These are phyloP conservation scores for Spirogloea muscicola DNA, from an alignment of 139 green algal genomes.

Conservation along the genomic window DNA sequence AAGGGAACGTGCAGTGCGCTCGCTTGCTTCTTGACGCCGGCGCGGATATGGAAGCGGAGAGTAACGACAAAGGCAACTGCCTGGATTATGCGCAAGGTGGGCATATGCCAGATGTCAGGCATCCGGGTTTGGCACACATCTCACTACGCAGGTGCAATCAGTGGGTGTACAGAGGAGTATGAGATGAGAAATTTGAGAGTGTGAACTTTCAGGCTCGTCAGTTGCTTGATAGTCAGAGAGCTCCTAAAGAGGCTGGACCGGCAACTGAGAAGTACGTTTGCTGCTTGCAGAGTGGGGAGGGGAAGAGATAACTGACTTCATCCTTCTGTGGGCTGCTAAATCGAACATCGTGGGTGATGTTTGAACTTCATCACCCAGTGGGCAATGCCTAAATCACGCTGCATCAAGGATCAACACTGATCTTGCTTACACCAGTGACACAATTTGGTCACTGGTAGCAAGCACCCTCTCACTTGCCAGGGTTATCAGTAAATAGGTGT, in stretches of 20 bases:
- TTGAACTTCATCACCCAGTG: too few relatives aligned
- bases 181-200: background rate
- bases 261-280: background rate
- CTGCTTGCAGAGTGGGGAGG: conserved; percentile 28
- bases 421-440: too few relatives aligned
- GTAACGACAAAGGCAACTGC: conserved; percentile 22
- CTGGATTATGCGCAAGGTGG: conserved; percentile 32
- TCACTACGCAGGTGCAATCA: background rate
- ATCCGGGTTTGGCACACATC: background rate
- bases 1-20: conserved; percentile 26
- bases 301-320: conserved; percentile 23
- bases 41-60: conserved; percentile 17
- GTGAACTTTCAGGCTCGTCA: background rate
- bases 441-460: too few relatives aligned
- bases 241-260: background rate
- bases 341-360: too few relatives aligned
- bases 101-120: background rate
- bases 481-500: too few relatives aligned
- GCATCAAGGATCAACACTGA: too few relatives aligned
- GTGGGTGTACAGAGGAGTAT: background rate
- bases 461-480: too few relatives aligned
- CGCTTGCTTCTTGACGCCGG: conserved; percentile 24
- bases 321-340: conserved; percentile 16
- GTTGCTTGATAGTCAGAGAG: background rate
- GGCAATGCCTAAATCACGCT: too few relatives aligned